These are phyloP conservation scores for Trametes punicea DNA, from an alignment of 768 basidiomycete genomes.

Conservation along the genomic window DNA sequence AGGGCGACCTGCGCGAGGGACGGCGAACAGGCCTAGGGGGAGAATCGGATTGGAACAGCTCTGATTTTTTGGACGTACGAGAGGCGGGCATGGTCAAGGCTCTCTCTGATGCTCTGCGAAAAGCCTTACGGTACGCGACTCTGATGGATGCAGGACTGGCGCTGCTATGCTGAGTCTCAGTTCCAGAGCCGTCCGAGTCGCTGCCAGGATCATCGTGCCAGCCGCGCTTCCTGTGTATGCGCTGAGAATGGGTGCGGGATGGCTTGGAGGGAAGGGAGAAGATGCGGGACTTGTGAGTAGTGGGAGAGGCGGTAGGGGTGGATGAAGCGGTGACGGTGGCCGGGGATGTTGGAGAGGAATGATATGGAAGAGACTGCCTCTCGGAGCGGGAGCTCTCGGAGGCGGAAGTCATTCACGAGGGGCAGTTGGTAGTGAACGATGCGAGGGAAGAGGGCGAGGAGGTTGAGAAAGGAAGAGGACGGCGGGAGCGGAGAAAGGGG, in stretches of 20 bases:
- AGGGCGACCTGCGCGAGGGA: slow-evolving; percentile 25
- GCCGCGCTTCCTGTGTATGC: slow-evolving; percentile 29
- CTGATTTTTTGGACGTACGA: slow-evolving; percentile 26
- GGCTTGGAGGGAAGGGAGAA: slow-evolving; percentile 25
- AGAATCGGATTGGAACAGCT: slow-evolving; percentile 21
- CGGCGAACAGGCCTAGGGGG: slow-evolving; percentile 20
- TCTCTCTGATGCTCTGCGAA: slow-evolving; percentile 25
- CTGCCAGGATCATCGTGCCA: slow-evolving; percentile 23
- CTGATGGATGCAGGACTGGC: slow-evolving; percentile 26
- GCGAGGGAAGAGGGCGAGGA: not conserved
- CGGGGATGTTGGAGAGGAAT: slow-evolving; percentile 47
- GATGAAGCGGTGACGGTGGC: slow-evolving; percentile 38
- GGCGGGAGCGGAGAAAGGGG: slow-evolving; percentile 2
- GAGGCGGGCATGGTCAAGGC: slow-evolving; percentile 35
- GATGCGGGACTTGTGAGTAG: slow-evolving; percentile 28
- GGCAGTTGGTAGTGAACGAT: not conserved
- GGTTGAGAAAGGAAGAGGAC: not conserved
- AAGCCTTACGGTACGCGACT: slow-evolving; percentile 22
- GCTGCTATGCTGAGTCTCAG: slow-evolving; percentile 35
- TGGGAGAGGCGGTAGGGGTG: slow-evolving; percentile 34
- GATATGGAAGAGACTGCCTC: slow-evolving; percentile 32
- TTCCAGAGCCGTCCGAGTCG: slow-evolving; percentile 46
- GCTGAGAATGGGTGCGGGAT: slow-evolving; percentile 24
- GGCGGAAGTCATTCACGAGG: slow-evolving; percentile 24
- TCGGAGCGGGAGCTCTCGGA: slow-evolving; percentile 25